Base-by-base conservation (phyloP, 352 stramenopile genomes). In the Phytophthora kernoviae region DNA sequence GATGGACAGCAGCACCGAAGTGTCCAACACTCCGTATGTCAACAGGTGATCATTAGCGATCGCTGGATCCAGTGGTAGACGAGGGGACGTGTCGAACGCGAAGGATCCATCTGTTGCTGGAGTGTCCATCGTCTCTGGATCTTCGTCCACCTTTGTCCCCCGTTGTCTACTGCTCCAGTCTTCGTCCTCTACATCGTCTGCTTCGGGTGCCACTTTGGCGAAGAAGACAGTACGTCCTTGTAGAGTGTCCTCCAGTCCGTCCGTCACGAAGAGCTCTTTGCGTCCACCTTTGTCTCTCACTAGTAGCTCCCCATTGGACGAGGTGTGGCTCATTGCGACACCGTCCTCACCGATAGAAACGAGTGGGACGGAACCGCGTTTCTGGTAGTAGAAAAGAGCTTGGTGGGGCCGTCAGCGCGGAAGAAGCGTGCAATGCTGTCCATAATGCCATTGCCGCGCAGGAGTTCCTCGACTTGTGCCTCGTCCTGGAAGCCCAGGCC, bases 371-470 rank as follows among this genome's bases (percentile, higher is more conserved):
- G 58, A 34, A 7, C 47, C 26, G 27, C 78, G 73, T 22, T 39
- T 5, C 48, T 94, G 83, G 61, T 90, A 90, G 67, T 87, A 92
- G 62, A 94, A 91, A 93, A 91, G 34, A 94, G 72, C 42, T 88
- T 89, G 44, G 66, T 69, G 24, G 81, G 81, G 2, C 83, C 85
- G 46, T 91, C 74, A 17, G 58, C 61, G 30, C 76, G 77, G 61
- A 94, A 94, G 66, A 94, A 94, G 24, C 64, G 68, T 43, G 68
- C 54, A 45, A 94, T 43, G 79, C 36, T 73, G 74, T 91, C 85
- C 82, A 94, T 91, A 68, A 88, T 91, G 50, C 75, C 68, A 62
- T 92, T 92, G 44, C 74, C 79, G 53, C 84, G 87, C 70, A 94
- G 68, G 8, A 91, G 74, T 54, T 93, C 85, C 55, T 94, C 83